A percentile compares a stretch with the other conserved stretches of the same genome.
These are phyloP conservation scores for Phlegmacium glaucopus DNA, from an alignment of 768 basidiomycete genomes.

Conservation along the genomic window DNA sequence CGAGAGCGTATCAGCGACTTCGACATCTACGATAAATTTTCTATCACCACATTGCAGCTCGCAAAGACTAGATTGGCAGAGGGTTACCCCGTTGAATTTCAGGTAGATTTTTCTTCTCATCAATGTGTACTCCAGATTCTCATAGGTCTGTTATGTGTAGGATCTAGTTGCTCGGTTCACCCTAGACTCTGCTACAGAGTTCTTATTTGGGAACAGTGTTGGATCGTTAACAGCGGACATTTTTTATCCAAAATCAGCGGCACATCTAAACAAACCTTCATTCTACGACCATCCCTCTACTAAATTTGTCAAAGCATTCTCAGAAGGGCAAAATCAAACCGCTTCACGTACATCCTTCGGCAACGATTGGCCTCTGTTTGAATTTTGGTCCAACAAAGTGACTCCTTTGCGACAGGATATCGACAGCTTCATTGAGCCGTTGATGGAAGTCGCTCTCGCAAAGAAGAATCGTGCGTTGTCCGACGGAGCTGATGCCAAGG, in stretches of 20 bases:
- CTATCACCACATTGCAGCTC: slow-evolving; percentile 41
- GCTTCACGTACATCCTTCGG: slow-evolving; percentile 39
- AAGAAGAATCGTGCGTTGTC: slow-evolving; percentile 32
- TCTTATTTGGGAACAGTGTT: slow-evolving; percentile 52
- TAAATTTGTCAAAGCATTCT: slow-evolving; percentile 47
- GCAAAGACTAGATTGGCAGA: slow-evolving; percentile 40
- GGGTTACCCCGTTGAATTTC: slow-evolving; percentile 57
- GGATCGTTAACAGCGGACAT: slow-evolving; percentile 47
- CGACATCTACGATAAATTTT: slow-evolving; percentile 56
- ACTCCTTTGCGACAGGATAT: slow-evolving; percentile 41
- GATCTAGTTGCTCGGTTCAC: slow-evolving; percentile 51
- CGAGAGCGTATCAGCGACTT: slow-evolving; percentile 60
- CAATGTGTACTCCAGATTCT: neutral
- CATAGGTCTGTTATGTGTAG: slow-evolving; percentile 13
- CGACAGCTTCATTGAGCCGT: slow-evolving; percentile 45
- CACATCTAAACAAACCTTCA: slow-evolving; percentile 22
- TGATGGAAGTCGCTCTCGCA: slow-evolving; percentile 41
- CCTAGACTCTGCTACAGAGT: slow-evolving; percentile 59
- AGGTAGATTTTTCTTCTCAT: slow-evolving; percentile 31
- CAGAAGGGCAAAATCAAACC: slow-evolving; percentile 37
- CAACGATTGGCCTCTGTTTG: slow-evolving; percentile 31
- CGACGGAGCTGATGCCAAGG: slow-evolving; percentile 1
- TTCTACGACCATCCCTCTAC: slow-evolving; percentile 34
- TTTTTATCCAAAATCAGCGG: slow-evolving; percentile 40
- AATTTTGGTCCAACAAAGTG: slow-evolving; percentile 49